Base-by-base conservation (phyloP, 2,329 filamentous ascomycete genomes). In the Helotiales sp. region DNA sequence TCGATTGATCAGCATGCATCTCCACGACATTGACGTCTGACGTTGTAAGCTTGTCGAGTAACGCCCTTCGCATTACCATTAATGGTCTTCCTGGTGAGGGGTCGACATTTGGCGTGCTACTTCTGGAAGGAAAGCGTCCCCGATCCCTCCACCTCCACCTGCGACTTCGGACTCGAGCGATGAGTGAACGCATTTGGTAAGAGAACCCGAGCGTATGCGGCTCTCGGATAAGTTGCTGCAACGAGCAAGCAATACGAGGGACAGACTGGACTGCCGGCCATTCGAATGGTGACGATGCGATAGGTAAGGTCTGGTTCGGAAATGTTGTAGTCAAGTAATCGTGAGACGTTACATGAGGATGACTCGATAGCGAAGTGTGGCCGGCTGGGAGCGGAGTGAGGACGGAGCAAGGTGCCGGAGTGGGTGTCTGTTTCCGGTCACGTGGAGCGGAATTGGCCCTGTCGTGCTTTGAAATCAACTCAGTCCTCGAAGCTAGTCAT, bases 1-100 rank as follows among this genome's bases (percentile, higher is more conserved):
- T 44, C 22, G 40, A 44, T 44, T 44, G 22, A 44, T 44, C 40
- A 44, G 40, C 40, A 44, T 44, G 40, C 40, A 25, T 44, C 40
- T 44, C 40, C 2, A 6, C 27, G 19, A 25, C 12, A 25, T n/a
- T n/a, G 22, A 44, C 40, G 22, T 25, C 22, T 44, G n/a, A n/a
- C n/a, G n/a, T n/a, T n/a, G n/a, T n/a, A n/a, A n/a, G n/a, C n/a
- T n/a, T n/a, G 27, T 24, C 40, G 40, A 44, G 40, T 44, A 19
- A 44, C 40, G 40, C 40, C 40, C 40, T 44, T 44, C 12, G 15
- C 40, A 44, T 44, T 44, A 44, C 40, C 19, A 44, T 24, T 44
- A 10, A 25, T n/a, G n/a, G n/a, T n/a, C n/a, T n/a, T n/a, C n/a
- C n/a, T n/a, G n/a, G 19, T 12, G 22, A 27, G 22, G 40, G 40